Conservation (phyloP, 2,329 filamentous ascomycete genomes). For the Samsoniella hepiali region DNA sequence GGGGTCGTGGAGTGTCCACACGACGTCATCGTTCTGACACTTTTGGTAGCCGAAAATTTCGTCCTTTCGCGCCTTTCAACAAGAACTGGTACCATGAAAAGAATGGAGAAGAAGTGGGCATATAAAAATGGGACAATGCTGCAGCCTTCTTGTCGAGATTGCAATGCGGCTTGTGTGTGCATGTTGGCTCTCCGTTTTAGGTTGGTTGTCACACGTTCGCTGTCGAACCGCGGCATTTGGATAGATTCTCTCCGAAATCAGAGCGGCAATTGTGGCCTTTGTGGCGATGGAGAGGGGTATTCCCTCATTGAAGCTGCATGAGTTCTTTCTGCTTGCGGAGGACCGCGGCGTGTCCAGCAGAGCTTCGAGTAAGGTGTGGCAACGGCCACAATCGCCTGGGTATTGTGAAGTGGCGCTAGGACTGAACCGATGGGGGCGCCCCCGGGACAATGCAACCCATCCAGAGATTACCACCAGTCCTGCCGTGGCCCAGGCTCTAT, state of each 20-base stretch:
- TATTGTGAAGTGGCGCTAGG: neutral
- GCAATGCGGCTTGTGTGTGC: neutral
- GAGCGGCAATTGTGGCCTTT: neutral
- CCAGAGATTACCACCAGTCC: neutral
- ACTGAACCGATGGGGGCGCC: neutral
- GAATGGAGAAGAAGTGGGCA: neutral
- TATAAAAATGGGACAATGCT: conserved; percentile 10
- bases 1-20: neutral
- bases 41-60: conserved; percentile 9
- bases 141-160: neutral
- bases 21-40: conserved; percentile 15
- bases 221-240: neutral
- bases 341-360: neutral
- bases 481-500: neutral
- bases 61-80: neutral
- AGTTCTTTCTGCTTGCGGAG: neutral
- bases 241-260: neutral
- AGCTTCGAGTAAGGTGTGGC: neutral
- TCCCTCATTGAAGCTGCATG: neutral
- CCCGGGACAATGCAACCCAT: conserved; percentile 2
- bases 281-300: neutral
- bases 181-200: neutral
- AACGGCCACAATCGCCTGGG: neutral
- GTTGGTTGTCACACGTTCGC: neutral
- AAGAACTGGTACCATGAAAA: neutral